Conservation (phyloP, 2,329 filamentous ascomycete genomes). For the Pseudodiploospora longispora region DNA sequence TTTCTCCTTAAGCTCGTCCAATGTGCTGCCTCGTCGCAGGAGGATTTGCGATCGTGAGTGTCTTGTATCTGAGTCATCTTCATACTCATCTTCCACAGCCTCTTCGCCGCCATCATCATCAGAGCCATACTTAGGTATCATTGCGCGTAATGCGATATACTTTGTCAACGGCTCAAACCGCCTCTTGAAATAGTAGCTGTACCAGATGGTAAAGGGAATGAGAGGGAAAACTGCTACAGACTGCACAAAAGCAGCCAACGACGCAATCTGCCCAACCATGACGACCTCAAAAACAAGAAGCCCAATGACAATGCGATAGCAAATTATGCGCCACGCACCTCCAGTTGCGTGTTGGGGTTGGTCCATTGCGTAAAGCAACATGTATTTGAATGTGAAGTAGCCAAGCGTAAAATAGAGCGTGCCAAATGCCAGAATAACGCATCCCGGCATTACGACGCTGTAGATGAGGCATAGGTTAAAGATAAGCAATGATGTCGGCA, state of each 20-base stretch:
- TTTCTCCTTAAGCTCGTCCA: constrained; percentile 66
- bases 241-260: constrained; percentile 63
- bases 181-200: constrained; percentile 69
- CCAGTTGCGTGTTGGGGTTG: constrained; percentile 92
- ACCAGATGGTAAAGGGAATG: constrained; percentile 77
- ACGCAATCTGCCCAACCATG: constrained; percentile 77
- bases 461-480: constrained; percentile 96
- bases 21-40: constrained; percentile 49
- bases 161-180: constrained; percentile 84
- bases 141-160: constrained; percentile 85
- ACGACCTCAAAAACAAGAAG: constrained; percentile 84
- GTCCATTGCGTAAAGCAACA: constrained; percentile 96
- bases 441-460: constrained; percentile 74
- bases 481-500: constrained; percentile 84
- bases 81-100: constrained; percentile 30
- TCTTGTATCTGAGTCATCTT: constrained; percentile 30
- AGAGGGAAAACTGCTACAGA: constrained; percentile 70
- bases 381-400: constrained; percentile 92
- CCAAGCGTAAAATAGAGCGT: constrained; percentile 76
- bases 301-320: constrained; percentile 80
- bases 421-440: constrained; percentile 73
- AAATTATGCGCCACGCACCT: constrained; percentile 93
- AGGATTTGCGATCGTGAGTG: constrained; percentile 31
- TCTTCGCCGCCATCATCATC: constrained; percentile 27
- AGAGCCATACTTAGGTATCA: constrained; percentile 49